Evolutionary conservation across 2,329 filamentous ascomycete species (phyloP), one percentile per base, ranked within the genome.

Genomic region (Cryphonectria radicalis): DNA sequence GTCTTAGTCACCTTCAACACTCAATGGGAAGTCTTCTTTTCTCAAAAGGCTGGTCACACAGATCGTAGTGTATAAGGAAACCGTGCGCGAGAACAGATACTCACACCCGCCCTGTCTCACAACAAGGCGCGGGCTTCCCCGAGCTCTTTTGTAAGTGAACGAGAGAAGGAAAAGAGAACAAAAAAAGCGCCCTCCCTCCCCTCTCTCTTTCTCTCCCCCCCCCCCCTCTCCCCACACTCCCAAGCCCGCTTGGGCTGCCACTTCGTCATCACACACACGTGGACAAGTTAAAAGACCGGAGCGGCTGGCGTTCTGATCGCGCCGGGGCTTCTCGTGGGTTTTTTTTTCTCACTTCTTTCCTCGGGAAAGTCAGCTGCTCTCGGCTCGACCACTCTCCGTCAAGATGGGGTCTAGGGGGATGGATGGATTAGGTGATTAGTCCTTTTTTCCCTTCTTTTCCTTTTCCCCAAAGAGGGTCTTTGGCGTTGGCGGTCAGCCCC

Each of bases 61-160:
- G 55, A 35, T 59, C 28, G n/a, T 28, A 28, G n/a, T 17, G 19
- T 25, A 28, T 57, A 53, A 53, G n/a, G 1, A 17, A 14, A 28
- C n/a, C n/a, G 17, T 57, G 53, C n/a, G 28, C n/a, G 53, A 57
- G 53, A 57, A 7, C 25, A 32, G 32, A 59, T 35, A n/a, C 19
- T n/a, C 8, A 11, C 46, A n/a, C 22, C 46, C 46, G 22, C 22
- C 46, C 46, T 50, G 55, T 59, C 55, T 59, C 55, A 59, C 55
- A 32, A 17, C 55, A 17, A 59, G 25, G 55, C 55, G 55, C 55
- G 55, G 55, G 55, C 55, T 28, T 59, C 55, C 55, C 55, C 55
- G 55, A 32, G 55, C 25, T 59, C 55, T 19, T 32, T 59, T 50
- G 22, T 50, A 50, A n/a, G 46, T 50, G 19, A 50, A 50, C 19